Percentiles rank a stretch among this genome's conserved stretches.
Evolutionary conservation across 257 asterid species (phyloP).

Genomic region (Nicotiana undulata): DNA sequence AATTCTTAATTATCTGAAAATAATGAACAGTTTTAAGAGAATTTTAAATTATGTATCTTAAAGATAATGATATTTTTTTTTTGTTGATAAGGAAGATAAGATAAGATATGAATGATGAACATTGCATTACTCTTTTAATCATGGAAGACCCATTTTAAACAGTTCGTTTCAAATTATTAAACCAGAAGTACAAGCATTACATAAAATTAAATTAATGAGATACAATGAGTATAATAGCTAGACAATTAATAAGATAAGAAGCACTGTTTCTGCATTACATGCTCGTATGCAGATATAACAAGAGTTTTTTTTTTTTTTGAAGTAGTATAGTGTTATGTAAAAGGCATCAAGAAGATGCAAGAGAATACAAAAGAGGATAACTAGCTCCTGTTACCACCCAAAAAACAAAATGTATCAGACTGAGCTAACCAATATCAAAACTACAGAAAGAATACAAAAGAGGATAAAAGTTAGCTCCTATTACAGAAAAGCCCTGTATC

Average conservation of each 20-base stretch:
- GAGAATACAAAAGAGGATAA: too few relatives aligned
- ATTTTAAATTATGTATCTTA: background rate
- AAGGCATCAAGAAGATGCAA: too few relatives aligned
- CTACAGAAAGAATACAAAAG: too few relatives aligned
- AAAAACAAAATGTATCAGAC: too few relatives aligned
- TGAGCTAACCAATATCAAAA: too few relatives aligned
- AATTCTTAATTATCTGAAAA: background rate
- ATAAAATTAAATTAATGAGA: background rate
- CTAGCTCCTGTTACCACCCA: too few relatives aligned
- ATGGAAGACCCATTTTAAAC: background rate
- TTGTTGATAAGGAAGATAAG: background rate
- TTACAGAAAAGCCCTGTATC: too few relatives aligned
- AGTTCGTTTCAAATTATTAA: background rate
- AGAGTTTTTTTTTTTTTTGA: too few relatives aligned
- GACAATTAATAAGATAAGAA: background rate
- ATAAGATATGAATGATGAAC: background rate
- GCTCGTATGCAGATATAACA: background rate
- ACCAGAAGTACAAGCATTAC: background rate
- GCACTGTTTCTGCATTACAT: background rate
- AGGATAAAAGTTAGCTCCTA: too few relatives aligned
- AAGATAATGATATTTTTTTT: background rate
- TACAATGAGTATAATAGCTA: background rate
- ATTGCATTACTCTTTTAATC: background rate
- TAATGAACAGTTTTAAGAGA: background rate
- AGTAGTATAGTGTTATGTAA: too few relatives aligned